Percentiles rank a stretch among this genome's conserved stretches.
Evolutionary conservation across 1,139 yeast genomes (phyloP).

Genomic region (Pneumocystis oryctolagi): DNA sequence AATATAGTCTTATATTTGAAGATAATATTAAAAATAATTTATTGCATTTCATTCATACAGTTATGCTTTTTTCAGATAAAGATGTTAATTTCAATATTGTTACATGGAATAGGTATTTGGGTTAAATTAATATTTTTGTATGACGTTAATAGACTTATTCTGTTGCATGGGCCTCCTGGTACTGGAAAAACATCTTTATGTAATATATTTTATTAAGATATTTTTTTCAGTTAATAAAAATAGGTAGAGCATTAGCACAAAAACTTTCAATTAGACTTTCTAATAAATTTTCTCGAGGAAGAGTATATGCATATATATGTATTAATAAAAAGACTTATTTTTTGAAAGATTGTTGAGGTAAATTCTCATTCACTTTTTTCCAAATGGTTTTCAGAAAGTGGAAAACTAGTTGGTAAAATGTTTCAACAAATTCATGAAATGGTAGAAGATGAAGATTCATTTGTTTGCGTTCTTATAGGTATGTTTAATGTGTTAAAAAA

Average conservation of each 20-base stretch:
- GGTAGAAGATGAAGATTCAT: slow-evolving; percentile 12
- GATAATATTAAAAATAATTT: slow-evolving; percentile 14
- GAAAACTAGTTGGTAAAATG: slow-evolving; percentile 15
- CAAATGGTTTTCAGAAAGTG: slow-evolving; percentile 16
- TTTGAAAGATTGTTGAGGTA: slow-evolving; percentile 13
- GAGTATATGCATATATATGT: neutral
- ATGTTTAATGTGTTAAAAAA: neutral
- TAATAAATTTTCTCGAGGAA: slow-evolving; percentile 3
- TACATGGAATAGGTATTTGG: slow-evolving; percentile 11
- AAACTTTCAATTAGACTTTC: slow-evolving; percentile 14
- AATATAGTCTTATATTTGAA: slow-evolving; percentile 13
- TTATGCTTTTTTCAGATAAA: slow-evolving; percentile 16
- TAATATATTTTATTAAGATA: neutral
- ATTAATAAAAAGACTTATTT: neutral
- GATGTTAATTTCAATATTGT: slow-evolving; percentile 12
- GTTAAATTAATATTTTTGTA: neutral
- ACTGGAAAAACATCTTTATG: slow-evolving; percentile 17
- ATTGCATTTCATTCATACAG: slow-evolving; percentile 14
- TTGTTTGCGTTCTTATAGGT: slow-evolving; percentile 16
- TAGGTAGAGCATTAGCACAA: slow-evolving; percentile 14
- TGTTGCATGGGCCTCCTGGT: slow-evolving; percentile 18
- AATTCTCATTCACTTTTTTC: slow-evolving; percentile 16
- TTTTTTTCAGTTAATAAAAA: neutral
- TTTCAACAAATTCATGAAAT: slow-evolving; percentile 13
- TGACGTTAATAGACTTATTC: slow-evolving; percentile 7